phyloP scores from a whole-genome alignment of 352 stramenopile genomes.

The Albugo laibachii region DNA sequence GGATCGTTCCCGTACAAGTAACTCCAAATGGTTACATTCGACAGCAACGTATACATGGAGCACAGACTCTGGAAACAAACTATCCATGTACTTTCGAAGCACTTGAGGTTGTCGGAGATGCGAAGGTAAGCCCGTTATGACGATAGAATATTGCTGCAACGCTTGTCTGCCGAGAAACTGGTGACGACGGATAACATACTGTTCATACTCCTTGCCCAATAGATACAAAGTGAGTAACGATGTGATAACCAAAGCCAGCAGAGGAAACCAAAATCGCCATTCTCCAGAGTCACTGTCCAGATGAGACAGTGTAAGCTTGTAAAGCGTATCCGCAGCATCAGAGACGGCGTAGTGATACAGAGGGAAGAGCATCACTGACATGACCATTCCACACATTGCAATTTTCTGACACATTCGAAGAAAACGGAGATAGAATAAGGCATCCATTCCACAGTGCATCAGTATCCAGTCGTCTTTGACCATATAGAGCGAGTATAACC shows the following conservation, averaged over 20 bases:
- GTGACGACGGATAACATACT: conserved; percentile 50
- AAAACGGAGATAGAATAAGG: conserved; percentile 65
- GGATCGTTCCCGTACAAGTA: conserved; percentile 37
- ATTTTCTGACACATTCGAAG: conserved; percentile 51
- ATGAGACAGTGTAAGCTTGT: conserved; percentile 50
- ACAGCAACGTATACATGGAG: conserved; percentile 51
- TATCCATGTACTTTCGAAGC: conserved; percentile 52
- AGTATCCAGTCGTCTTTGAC: conserved; percentile 49
- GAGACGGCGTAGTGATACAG: conserved; percentile 41
- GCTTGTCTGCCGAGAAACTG: conserved; percentile 44
- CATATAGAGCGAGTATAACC: conserved; percentile 30
- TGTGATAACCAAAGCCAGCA: conserved; percentile 44
- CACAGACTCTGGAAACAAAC: conserved; percentile 49
- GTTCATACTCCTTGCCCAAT: conserved; percentile 44
- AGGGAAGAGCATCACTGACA: conserved; percentile 49
- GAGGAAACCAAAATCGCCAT: conserved; percentile 47
- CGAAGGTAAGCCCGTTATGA: conserved; percentile 50
- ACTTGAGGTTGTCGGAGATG: conserved; percentile 56
- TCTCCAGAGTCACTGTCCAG: conserved; percentile 18
- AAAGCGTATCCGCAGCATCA: conserved; percentile 18
- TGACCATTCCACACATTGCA: conserved; percentile 23
- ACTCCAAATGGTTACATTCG: conserved; percentile 54
- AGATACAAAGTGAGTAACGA: conserved; percentile 35
- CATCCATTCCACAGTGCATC: conserved; percentile 52
- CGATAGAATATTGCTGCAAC: conserved; percentile 57